phyloP scores from a whole-genome alignment of 768 basidiomycete genomes.

The Termitomyces sp. region DNA sequence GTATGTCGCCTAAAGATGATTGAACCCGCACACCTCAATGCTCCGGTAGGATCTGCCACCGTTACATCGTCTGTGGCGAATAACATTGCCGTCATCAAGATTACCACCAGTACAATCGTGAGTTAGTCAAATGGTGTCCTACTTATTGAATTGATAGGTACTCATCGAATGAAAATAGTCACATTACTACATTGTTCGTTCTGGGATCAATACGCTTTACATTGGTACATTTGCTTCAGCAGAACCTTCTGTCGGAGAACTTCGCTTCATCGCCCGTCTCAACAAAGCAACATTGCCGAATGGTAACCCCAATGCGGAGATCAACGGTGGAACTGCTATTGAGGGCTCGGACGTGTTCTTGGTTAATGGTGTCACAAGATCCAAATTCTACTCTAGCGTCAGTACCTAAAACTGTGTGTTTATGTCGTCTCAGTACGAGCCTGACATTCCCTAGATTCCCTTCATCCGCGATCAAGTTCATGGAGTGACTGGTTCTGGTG shows the following conservation, averaged over 20 bases:
- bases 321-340: constrained; percentile 37
- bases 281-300: constrained; percentile 34
- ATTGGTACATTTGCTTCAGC: constrained; percentile 42
- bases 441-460: constrained; percentile 25
- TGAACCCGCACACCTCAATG: not conserved
- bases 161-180: constrained; percentile 21
- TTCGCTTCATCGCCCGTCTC: constrained; percentile 44
- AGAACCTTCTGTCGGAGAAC: constrained; percentile 42
- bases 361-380: constrained; percentile 40
- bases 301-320: constrained; percentile 32
- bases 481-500: constrained; percentile 40
- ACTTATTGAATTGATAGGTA: not conserved
- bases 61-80: constrained; percentile 35
- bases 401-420: constrained; percentile 3
- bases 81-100: constrained; percentile 36
- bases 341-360: constrained; percentile 44
- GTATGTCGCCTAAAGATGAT: constrained; percentile 14
- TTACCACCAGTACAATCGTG: constrained; percentile 39
- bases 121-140: constrained; percentile 4
- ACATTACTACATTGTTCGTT: constrained; percentile 41
- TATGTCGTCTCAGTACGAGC: not conserved
- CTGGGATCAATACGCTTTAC: constrained; percentile 39
- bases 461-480: constrained; percentile 50
- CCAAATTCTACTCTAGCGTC: constrained; percentile 45
- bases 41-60: constrained; percentile 30